These are phyloP conservation scores for Xylaria grammica DNA, from an alignment of 495 filamentous ascomycete genomes.

Conservation along the genomic window DNA sequence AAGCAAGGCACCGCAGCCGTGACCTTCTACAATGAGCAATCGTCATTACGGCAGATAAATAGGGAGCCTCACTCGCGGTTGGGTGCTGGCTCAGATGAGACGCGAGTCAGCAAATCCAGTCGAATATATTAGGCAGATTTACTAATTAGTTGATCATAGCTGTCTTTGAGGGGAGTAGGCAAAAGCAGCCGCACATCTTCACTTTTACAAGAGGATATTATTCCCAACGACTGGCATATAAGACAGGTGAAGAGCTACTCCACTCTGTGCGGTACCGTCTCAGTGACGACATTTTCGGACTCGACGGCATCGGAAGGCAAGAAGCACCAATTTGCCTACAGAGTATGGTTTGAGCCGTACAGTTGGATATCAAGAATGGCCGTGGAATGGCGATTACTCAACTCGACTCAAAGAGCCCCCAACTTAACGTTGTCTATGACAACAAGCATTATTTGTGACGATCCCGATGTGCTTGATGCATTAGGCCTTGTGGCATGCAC, in stretches of 20 bases:
- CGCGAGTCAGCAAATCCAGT: neutral
- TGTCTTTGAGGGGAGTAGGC: neutral
- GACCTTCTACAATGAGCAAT: neutral
- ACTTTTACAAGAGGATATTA: neutral
- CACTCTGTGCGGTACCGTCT: conserved; percentile 4
- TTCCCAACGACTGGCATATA: neutral
- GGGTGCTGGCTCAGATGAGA: neutral
- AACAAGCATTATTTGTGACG: neutral
- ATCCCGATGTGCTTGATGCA: conserved; percentile 5
- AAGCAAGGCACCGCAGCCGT: neutral
- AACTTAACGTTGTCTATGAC: conserved; percentile 1
- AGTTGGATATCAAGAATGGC: conserved; percentile 6
- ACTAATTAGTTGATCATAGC: neutral
- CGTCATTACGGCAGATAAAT: neutral
- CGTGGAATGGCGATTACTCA: conserved; percentile 8
- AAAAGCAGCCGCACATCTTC: neutral
- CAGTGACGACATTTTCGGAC: neutral
- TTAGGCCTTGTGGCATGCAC: neutral
- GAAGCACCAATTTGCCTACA: conserved; percentile 1
- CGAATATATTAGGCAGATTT: too few species aligned
- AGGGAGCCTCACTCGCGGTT: neutral
- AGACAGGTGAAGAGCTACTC: neutral
- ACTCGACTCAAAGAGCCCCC: neutral
- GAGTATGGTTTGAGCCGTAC: conserved; percentile 4
- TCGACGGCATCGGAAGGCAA: neutral